Base-by-base conservation (phyloP, 1,139 yeast species). In the Blastobotrys malaysiensis region DNA sequence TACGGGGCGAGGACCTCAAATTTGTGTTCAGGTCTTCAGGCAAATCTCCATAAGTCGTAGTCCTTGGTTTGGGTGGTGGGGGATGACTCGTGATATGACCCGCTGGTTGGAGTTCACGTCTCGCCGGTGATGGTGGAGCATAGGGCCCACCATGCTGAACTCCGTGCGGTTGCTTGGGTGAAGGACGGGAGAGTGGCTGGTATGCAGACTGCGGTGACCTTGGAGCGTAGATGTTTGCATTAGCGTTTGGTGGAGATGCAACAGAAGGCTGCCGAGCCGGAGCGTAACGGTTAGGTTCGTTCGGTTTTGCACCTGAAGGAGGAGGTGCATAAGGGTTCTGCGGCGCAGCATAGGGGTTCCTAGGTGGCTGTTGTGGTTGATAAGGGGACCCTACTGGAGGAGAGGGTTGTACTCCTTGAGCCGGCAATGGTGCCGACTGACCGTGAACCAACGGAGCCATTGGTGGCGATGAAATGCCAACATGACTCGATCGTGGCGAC, bases 281-380 rank as follows among this genome's bases (percentile, higher is more conserved):
- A 11, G 56, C 54, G 39, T 51, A 49, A 19, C 51, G 51, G 16
- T 36, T 43, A 13, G 53, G 36, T 9, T 44, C 52, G 26, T 39
- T 14, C 5, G 45, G 11, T 16, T 55, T 57, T 11, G 54, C 55
- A 31, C 49, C 50, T 44, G 55, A 49, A 11, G 57, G 48, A 4
- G 61, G 53, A 4, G 61, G 53, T 14, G 57, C 59, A 43, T 53
- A 54, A 21, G 63, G 48, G 11, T 47, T 46, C 5, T 53, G 49
- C 14, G 56, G 49, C 1, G 59, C 55, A 9, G 50, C 59, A 49
- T 59, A 59, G 11, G 56, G 56, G 39, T 53, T 56, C 20, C 46
- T 24, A 9, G 53, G 52, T 9, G 14, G 51, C 47, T 51, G 53
- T 11, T 47, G 51, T 14, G 39, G 39, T 13, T 11, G 39, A 31